phyloP scores from a whole-genome alignment of 257 asterid genomes.

The Solanum appendiculatum region DNA sequence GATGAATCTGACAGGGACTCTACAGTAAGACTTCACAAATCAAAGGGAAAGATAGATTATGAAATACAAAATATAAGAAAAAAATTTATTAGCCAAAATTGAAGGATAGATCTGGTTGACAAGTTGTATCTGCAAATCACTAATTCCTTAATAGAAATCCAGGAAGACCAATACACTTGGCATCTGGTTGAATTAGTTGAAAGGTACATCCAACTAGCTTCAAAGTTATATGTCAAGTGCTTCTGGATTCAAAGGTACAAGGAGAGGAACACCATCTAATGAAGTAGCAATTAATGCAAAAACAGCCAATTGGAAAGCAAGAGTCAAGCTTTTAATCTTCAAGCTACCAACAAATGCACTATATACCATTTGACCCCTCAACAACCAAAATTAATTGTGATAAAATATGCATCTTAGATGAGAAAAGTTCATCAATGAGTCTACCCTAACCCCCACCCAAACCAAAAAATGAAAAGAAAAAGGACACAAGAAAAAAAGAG shows the following conservation, averaged over 20 bases:
- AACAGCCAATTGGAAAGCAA: not conserved
- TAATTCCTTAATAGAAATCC: not conserved
- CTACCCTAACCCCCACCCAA: not conserved
- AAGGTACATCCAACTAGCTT: not conserved
- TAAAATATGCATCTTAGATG: not conserved
- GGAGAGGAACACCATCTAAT: not conserved
- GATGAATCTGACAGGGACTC: not conserved
- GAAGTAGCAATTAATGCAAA: not conserved
- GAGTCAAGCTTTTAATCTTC: not conserved
- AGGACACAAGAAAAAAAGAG: too few relatives aligned
- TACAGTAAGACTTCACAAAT: not conserved
- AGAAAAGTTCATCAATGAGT: not conserved
- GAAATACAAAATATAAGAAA: not conserved
- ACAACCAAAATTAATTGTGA: not conserved
- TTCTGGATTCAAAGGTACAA: not conserved
- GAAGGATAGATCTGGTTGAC: not conserved
- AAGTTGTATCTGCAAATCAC: not conserved
- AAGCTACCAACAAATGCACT: too few relatives aligned
- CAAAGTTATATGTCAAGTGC: not conserved
- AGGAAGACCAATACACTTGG: not conserved
- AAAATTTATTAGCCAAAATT: not conserved
- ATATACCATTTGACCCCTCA: not conserved
- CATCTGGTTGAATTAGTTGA: not conserved
- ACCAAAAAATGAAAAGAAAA: not conserved
- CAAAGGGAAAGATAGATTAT: not conserved